Conservation (phyloP, 768 basidiomycete species). For the Tricholomella constricta region DNA sequence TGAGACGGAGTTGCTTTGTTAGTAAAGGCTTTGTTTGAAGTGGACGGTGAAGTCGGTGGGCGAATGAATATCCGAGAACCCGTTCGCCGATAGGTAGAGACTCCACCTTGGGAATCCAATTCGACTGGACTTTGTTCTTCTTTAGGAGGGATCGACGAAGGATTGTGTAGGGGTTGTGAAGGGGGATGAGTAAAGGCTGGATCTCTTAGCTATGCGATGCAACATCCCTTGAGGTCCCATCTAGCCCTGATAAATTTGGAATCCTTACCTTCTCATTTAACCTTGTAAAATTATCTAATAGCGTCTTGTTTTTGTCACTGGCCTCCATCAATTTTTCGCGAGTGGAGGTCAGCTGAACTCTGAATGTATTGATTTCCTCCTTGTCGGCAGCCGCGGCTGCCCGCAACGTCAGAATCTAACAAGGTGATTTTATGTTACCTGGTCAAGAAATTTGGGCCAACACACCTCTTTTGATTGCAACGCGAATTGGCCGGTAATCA, state of each 20-base stretch:
- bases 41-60: not conserved
- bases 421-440: too few relatives aligned
- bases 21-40: not conserved
- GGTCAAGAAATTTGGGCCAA: not conserved
- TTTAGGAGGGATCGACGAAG: not conserved
- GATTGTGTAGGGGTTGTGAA: not conserved
- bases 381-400: not conserved
- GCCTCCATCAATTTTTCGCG: conserved; percentile 1
- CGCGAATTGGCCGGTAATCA: not conserved
- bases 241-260: not conserved
- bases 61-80: not conserved
- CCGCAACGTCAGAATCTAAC: not conserved
- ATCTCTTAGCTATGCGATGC: conserved; percentile 4
- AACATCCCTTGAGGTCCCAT: not conserved
- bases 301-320: not conserved
- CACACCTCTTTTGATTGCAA: not conserved
- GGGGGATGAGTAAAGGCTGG: not conserved
- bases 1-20: not conserved
- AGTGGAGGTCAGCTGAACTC: not conserved
- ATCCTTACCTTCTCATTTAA: conserved; percentile 1
- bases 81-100: not conserved
- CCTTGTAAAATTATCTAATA: not conserved
- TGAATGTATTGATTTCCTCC: not conserved
- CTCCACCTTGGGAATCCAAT: not conserved
- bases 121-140: not conserved